A percentile compares a stretch with the other conserved stretches of the same genome.
Conservation (phyloP, 352 stramenopile genomes). For the Phytopythium helicoides region DNA sequence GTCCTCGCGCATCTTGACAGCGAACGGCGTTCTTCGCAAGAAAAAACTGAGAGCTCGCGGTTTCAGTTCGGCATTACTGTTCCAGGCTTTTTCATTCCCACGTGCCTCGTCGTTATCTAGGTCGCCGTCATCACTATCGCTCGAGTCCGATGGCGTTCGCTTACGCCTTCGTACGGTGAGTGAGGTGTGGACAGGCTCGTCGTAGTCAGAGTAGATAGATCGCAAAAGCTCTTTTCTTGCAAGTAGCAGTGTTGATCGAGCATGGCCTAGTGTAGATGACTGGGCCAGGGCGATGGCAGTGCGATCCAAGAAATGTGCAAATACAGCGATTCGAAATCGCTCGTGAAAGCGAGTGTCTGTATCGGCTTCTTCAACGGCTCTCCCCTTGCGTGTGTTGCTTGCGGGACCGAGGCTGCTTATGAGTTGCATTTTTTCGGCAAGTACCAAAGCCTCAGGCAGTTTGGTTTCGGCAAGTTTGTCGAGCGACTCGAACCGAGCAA, state of each 20-base stretch:
- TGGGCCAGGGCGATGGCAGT: constrained; percentile 30
- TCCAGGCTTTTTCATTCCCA: no score
- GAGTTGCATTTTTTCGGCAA: constrained; percentile 39
- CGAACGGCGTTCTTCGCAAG: constrained; percentile 34
- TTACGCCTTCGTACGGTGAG: no score
- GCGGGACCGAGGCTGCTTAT: constrained; percentile 2
- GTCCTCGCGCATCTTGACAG: constrained; percentile 41
- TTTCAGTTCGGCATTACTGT: constrained; percentile 4
- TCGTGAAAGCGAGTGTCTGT: constrained; percentile 30
- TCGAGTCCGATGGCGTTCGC: background rate
- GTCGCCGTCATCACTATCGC: constrained; percentile 2
- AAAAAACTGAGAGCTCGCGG: constrained; percentile 46
- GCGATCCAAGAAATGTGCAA: constrained; percentile 40
- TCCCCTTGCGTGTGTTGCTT: no score
- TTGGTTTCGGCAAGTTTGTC: constrained; percentile 48
- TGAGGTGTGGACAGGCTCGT: constrained; percentile 4
- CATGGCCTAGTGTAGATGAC: constrained; percentile 25
- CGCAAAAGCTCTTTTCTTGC: constrained; percentile 41
- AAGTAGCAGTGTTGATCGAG: constrained; percentile 23
- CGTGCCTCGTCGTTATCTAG: constrained; percentile 9
- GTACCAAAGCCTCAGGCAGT: constrained; percentile 39
- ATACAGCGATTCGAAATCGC: constrained; percentile 41
- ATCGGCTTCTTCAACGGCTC: background rate
- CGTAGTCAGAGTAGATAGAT: constrained; percentile 46
- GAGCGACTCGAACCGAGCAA: constrained; percentile 45